A percentile compares a stretch with the other conserved stretches of the same genome.
phyloP scores from a whole-genome alignment of 1,139 yeast species.

The Kazachstania sp. region DNA sequence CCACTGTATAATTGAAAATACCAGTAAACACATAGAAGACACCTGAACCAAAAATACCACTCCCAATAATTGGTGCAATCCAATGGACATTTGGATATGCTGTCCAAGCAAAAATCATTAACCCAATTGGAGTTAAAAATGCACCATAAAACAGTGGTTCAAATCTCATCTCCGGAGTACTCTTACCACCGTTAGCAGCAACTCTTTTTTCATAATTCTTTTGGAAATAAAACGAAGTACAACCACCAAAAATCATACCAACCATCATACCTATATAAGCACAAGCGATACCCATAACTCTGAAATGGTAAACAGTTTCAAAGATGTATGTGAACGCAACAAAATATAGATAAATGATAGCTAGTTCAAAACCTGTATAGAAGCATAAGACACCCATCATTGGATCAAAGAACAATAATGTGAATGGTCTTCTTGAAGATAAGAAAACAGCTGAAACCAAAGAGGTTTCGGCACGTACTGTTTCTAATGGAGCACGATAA shows the following conservation, averaged over 20 bases:
- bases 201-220: constrained; percentile 28
- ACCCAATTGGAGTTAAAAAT: constrained; percentile 49
- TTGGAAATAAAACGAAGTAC: constrained; percentile 32
- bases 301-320: constrained; percentile 39
- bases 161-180: constrained; percentile 54
- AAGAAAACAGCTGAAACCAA: constrained; percentile 33
- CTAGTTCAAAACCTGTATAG: constrained; percentile 53
- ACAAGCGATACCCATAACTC: constrained; percentile 45
- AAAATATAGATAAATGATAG: constrained; percentile 54
- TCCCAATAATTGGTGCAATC: constrained; percentile 65
- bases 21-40: constrained; percentile 50
- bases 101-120: constrained; percentile 77
- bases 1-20: constrained; percentile 52
- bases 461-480: constrained; percentile 36
- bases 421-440: constrained; percentile 46
- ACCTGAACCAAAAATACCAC: constrained; percentile 51
- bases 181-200: constrained; percentile 32
- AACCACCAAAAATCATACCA: constrained; percentile 39
- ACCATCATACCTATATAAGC: constrained; percentile 45
- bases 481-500: constrained; percentile 45
- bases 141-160: constrained; percentile 42
- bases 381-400: constrained; percentile 55
- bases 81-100: constrained; percentile 51
- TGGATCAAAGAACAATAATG: constrained; percentile 46
- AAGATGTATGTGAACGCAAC: constrained; percentile 55